These are phyloP conservation scores for Phytophthora colocasiae DNA, from an alignment of 352 stramenopile species.

Conservation along the genomic window DNA sequence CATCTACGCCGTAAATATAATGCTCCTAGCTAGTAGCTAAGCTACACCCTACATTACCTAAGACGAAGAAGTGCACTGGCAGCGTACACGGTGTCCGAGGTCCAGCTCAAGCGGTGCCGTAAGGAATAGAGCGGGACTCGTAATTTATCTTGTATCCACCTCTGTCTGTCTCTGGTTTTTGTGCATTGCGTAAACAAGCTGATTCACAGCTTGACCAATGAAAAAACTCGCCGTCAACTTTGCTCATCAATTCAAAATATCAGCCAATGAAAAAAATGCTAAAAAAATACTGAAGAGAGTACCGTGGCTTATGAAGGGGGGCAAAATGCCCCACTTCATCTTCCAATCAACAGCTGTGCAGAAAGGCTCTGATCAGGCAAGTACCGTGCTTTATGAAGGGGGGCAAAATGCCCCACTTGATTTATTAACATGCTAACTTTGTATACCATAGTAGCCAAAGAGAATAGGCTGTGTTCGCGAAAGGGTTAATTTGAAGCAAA, in stretches of 20 bases:
- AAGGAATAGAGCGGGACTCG: neutral
- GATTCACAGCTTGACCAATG: neutral
- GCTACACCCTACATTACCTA: too few species aligned
- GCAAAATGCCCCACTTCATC: neutral
- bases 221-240: neutral
- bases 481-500: too few species aligned
- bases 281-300: neutral
- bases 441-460: neutral
- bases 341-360: neutral
- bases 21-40: too few species aligned
- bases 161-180: neutral
- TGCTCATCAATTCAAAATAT: neutral
- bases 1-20: too few species aligned
- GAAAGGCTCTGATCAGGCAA: neutral
- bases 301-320: neutral
- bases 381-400: conserved; percentile 2
- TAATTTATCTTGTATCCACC: neutral
- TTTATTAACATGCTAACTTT: neutral
- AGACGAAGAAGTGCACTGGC: too few species aligned
- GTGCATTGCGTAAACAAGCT: neutral
- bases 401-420: neutral
- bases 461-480: too few species aligned
- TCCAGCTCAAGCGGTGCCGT: neutral
- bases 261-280: neutral
- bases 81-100: too few species aligned